Base-by-base conservation (phyloP, 23 red algal genomes). In the Gracilaria vermiculophylla region DNA sequence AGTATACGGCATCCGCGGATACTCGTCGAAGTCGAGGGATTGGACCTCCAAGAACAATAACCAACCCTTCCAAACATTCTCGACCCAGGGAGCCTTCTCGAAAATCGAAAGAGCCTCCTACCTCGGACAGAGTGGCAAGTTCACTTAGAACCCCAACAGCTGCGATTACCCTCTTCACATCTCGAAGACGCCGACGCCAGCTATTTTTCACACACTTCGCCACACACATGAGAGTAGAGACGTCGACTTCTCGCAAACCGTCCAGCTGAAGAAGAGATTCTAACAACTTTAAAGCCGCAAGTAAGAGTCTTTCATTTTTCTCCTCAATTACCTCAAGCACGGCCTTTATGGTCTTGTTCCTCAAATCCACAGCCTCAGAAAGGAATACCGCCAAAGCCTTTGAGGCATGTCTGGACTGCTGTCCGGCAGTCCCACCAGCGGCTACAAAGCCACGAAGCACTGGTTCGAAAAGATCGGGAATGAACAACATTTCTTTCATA, bases 11-110 rank as follows among this genome's bases (percentile, higher is more conserved):
- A 43, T 91, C 75, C 11, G 87, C 87, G 51, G 87, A 50, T 27
- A 81, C 56, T 41, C 87, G 62, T 5, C 87, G 48, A 51, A 91
- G 87, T 35, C 74, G 73, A 32, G 87, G 87, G 15, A 91, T 81
- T 13, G 58, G 44, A 20, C 87, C 74, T 29, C 75, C 87, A 66
- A 91, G 87, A 6, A 91, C 43, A 45, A 91, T 60, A 27, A 32
- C 45, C 6, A 91, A 31, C 15, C 70, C 87, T 27, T 91, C 87
- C n/a, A 91, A 31, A 70, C 75, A 80, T 32, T 69, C 87, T 1
- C 87, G 55, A 2, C 76, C 58, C 9, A 91, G 35, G 62, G 87
- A 34, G 19, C 54, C 57, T 60, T 70, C 49, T 57, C 28, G 32
- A 61, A 80, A 81, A 54, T 70, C 74, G 56, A 81, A 71, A 25